These are phyloP conservation scores for Clitopilus passeckerianus DNA, from an alignment of 768 basidiomycete genomes.

Conservation along the genomic window DNA sequence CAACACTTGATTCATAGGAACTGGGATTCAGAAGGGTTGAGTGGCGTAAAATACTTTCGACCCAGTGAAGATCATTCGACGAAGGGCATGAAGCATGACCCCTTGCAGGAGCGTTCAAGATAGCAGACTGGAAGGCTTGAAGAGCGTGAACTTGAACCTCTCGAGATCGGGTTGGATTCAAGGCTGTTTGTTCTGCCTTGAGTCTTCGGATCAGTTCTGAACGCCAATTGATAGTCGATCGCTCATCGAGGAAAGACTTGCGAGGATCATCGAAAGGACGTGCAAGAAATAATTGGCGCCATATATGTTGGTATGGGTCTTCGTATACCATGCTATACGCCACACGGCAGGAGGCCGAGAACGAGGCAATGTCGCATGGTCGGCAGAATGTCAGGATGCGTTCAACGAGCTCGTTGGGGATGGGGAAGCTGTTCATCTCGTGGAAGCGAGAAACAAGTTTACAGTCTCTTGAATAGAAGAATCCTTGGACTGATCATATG, in stretches of 20 bases:
- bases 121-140: conserved; percentile 33
- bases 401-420: conserved; percentile 59
- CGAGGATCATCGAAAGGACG: conserved; percentile 66
- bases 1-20: conserved; percentile 6
- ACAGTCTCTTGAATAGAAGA: neutral
- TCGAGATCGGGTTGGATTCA: conserved; percentile 1
- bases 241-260: conserved; percentile 11
- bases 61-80: conserved; percentile 43
- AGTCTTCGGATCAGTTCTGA: conserved; percentile 23
- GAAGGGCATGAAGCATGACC: conserved; percentile 10
- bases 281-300: conserved; percentile 60
- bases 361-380: conserved; percentile 53
- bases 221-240: conserved; percentile 4
- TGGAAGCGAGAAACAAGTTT: neutral
- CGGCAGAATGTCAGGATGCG: conserved; percentile 51
- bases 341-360: conserved; percentile 49
- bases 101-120: conserved; percentile 29
- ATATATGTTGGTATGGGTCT: conserved; percentile 53
- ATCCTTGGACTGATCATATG: neutral
- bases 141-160: conserved; percentile 28
- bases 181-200: conserved; percentile 29
- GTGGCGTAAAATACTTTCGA: conserved; percentile 33
- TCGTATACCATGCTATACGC: conserved; percentile 46
- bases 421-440: conserved; percentile 18
- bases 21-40: conserved; percentile 28